phyloP scores from a whole-genome alignment of 306 rosid genomes.

The Dalbergia oliveri region DNA sequence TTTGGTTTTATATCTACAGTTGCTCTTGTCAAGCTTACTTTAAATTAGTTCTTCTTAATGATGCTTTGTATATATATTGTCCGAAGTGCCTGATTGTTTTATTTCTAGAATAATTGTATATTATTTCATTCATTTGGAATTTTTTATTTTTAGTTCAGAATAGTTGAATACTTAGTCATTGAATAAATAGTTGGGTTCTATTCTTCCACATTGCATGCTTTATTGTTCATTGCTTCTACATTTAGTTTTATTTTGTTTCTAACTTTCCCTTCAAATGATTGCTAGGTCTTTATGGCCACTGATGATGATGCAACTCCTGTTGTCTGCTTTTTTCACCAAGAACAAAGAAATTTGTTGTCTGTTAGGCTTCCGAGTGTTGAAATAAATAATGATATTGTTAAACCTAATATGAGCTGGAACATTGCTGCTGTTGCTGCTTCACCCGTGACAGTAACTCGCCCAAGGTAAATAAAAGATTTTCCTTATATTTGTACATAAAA shows the following conservation, averaged over 20 bases:
- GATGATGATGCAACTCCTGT: slow-evolving; percentile 85
- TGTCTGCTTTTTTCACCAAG: slow-evolving; percentile 93
- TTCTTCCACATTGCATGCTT: slow-evolving; percentile 30
- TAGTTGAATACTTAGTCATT: slow-evolving; percentile 11
- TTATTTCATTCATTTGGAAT: slow-evolving; percentile 8
- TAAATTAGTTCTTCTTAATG: slow-evolving; percentile 9
- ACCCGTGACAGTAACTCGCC: slow-evolving; percentile 87
- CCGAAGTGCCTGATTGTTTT: slow-evolving; percentile 23
- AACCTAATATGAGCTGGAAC: slow-evolving; percentile 98
- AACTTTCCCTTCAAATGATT: slow-evolving; percentile 52
- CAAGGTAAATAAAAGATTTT: slow-evolving; percentile 61
- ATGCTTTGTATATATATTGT: slow-evolving; percentile 23
- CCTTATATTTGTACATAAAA: slow-evolving; percentile 13
- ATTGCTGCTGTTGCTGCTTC: slow-evolving; percentile 85
- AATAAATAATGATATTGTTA: slow-evolving; percentile 84
- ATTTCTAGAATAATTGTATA: slow-evolving; percentile 21
- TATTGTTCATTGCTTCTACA: slow-evolving; percentile 38
- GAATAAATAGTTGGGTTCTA: background rate
- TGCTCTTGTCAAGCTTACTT: slow-evolving; percentile 8
- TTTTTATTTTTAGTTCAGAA: slow-evolving; percentile 33
- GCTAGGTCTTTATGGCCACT: slow-evolving; percentile 84
- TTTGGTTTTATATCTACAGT: background rate
- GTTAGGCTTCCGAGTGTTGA: slow-evolving; percentile 87
- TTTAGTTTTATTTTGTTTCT: slow-evolving; percentile 33
- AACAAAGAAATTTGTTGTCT: slow-evolving; percentile 81